Evolutionary conservation across 306 rosid species (phyloP).

Genomic region (Cicer bijugum): DNA sequence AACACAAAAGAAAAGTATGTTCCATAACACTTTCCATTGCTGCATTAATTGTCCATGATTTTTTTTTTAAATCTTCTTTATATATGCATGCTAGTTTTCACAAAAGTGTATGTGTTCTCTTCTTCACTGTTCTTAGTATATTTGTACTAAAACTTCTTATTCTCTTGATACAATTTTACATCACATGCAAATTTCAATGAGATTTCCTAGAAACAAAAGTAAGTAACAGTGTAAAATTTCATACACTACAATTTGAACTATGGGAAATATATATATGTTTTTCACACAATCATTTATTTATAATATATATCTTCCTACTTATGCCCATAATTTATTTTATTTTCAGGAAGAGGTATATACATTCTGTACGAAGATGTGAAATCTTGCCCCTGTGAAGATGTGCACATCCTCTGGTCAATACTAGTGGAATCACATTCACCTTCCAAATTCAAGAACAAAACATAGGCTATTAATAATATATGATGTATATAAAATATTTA

Average conservation of each 20-base stretch:
- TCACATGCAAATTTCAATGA: neutral
- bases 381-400: constrained; percentile 87
- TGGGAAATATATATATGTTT: neutral
- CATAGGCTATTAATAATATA: constrained; percentile 7
- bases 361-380: constrained; percentile 89
- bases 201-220: neutral
- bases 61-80: neutral
- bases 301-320: neutral
- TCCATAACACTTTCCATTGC: constrained; percentile 19
- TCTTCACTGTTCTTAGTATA: neutral
- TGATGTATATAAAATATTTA: constrained; percentile 42
- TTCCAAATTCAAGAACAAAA: constrained; percentile 49
- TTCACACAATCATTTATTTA: neutral
- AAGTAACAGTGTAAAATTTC: neutral
- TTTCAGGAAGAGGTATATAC: constrained; percentile 84
- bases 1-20: constrained; percentile 72
- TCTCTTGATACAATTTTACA: neutral
- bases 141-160: constrained; percentile 1
- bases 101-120: neutral
- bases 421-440: constrained; percentile 76
- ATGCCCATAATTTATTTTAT: neutral
- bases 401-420: constrained; percentile 91
- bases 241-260: neutral
- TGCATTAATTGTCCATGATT: constrained; percentile 34
- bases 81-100: constrained; percentile 26